Evolutionary conservation across 2,329 filamentous ascomycete genomes (phyloP).

Genomic region (Fusarium compactum): DNA sequence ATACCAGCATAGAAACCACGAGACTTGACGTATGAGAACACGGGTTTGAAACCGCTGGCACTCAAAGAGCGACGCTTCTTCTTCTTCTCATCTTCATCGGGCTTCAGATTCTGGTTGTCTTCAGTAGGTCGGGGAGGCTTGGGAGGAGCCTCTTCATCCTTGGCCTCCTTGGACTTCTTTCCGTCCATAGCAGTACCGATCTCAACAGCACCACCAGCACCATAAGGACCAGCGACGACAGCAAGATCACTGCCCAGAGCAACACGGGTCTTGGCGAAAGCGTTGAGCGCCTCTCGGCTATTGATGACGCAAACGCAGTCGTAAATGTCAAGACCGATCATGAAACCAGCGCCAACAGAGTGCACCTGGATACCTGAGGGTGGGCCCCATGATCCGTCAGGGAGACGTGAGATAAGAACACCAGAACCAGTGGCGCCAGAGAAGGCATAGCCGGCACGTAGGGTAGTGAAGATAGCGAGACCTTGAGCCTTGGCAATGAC

Average conservation of each 20-base stretch:
- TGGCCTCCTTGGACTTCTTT: conserved; percentile 60
- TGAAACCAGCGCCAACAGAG: conserved; percentile 81
- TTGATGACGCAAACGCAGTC: conserved; percentile 92
- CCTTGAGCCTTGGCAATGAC: conserved; percentile 75
- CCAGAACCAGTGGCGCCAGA: conserved; percentile 76
- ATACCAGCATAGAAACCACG: conserved; percentile 89
- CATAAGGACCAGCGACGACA: conserved; percentile 76
- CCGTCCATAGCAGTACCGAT: conserved; percentile 54
- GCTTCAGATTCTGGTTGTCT: conserved; percentile 45
- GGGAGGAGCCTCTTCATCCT: conserved; percentile 25
- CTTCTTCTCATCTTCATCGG: conserved; percentile 44
- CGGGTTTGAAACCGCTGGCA: conserved; percentile 53
- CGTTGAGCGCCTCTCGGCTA: conserved; percentile 77
- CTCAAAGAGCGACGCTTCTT: conserved; percentile 49
- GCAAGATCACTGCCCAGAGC: conserved; percentile 84
- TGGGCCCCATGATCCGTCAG: conserved; percentile 79
- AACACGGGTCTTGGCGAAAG: conserved; percentile 80
- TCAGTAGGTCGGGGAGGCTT: conserved; percentile 29
- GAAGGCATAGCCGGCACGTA: conserved; percentile 74
- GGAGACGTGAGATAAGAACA: conserved; percentile 70
- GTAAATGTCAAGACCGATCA: conserved; percentile 87
- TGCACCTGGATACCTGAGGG: conserved; percentile 87
- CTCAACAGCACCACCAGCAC: conserved; percentile 80
- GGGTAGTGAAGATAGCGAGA: conserved; percentile 78
- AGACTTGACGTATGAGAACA: conserved; percentile 84